These are phyloP conservation scores for Aspergillus viridinutans DNA, from an alignment of 2,329 filamentous ascomycete species.

Conservation along the genomic window DNA sequence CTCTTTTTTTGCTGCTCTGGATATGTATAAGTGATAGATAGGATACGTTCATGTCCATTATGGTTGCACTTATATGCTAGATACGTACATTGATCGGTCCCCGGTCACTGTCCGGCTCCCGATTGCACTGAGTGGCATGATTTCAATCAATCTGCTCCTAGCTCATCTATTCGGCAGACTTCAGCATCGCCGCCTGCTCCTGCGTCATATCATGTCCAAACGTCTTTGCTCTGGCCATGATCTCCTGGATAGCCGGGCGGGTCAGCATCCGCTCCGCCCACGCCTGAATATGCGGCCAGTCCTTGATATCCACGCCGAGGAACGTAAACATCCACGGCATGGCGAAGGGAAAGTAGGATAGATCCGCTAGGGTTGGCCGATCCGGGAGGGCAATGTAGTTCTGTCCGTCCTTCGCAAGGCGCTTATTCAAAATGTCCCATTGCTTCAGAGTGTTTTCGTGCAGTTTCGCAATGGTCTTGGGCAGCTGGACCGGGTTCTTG, in stretches of 20 bases:
- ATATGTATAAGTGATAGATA: too few species aligned
- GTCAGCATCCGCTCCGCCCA: not conserved
- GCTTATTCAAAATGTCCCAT: slow-evolving; percentile 2
- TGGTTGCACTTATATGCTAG: too few species aligned
- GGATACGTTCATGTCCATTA: too few species aligned
- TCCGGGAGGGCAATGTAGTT: slow-evolving; percentile 3
- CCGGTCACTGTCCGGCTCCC: too few species aligned
- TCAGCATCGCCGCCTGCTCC: not conserved
- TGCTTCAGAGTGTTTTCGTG: not conserved
- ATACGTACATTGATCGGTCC: too few species aligned
- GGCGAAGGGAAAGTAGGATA: slow-evolving; percentile 7
- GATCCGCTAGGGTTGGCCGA: slow-evolving; percentile 3
- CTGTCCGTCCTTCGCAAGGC: not conserved
- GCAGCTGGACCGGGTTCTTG: slow-evolving; percentile 1
- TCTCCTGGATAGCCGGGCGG: too few species aligned
- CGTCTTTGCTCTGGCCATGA: too few species aligned
- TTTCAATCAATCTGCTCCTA: too few species aligned
- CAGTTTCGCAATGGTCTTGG: slow-evolving; percentile 5
- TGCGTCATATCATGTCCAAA: too few species aligned
- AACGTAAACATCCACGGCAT: slow-evolving; percentile 7
- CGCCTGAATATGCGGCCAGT: not conserved
- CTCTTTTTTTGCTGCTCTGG: too few species aligned
- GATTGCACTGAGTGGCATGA: too few species aligned
- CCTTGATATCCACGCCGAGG: slow-evolving; percentile 2
- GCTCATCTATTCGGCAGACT: not conserved